phyloP scores from a whole-genome alignment of 805 yeast species.

The Brettanomyces bruxellensis region DNA sequence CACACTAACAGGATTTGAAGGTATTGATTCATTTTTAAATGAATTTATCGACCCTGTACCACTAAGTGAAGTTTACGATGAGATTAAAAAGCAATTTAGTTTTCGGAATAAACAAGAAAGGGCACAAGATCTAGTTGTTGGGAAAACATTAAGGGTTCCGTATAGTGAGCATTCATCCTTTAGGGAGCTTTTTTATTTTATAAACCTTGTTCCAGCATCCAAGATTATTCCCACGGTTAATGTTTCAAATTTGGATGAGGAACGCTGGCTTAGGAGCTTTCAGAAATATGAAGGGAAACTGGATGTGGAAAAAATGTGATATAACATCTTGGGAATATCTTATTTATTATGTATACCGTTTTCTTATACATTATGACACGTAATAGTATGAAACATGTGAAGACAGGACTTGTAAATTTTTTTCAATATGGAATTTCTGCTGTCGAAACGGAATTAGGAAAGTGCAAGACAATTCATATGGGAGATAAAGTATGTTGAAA shows the following conservation, averaged over 20 bases:
- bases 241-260: constrained; percentile 20
- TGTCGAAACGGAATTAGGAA: too few relatives aligned
- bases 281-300: constrained; percentile 11
- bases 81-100: constrained; percentile 2
- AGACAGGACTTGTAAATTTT: too few relatives aligned
- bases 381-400: too few relatives aligned
- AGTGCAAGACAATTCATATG: too few relatives aligned
- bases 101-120: constrained; percentile 1
- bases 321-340: not conserved
- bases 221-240: constrained; percentile 77
- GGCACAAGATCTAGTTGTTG: constrained; percentile 7
- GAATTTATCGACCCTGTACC: too few relatives aligned
- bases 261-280: constrained; percentile 28
- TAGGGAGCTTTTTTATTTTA: constrained; percentile 64
- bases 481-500: too few relatives aligned
- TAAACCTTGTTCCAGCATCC: constrained; percentile 39
- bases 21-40: constrained; percentile 7
- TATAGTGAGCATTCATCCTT: constrained; percentile 94
- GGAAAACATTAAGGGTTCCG: constrained; percentile 34
- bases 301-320: not conserved
- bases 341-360: too few relatives aligned
- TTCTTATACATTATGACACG: too few relatives aligned
- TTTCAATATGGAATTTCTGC: too few relatives aligned
- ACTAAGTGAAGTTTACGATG: not conserved
- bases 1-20: constrained; percentile 3